phyloP scores from a whole-genome alignment of 176 grass and related monocot genomes.

The Elaeis guineensis region DNA sequence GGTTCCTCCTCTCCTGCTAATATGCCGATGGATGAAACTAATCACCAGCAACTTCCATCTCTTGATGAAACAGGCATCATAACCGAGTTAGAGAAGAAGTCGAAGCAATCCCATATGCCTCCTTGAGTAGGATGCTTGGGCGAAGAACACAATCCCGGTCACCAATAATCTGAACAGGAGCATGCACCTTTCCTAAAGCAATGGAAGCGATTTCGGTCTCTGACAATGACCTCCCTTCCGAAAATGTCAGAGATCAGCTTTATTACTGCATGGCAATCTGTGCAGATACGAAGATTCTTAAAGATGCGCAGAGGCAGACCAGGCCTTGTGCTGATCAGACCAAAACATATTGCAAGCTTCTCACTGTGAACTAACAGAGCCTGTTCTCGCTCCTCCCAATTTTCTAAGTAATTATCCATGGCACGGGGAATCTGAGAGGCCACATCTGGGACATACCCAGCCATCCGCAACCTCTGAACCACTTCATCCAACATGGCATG shows the following conservation, averaged over 20 bases:
- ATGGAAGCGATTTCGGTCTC: conserved; percentile 31
- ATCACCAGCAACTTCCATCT: too few species aligned
- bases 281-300: conserved; percentile 32
- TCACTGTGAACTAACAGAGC: conserved; percentile 28
- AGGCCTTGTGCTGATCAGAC: conserved; percentile 18
- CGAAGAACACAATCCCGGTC: background rate
- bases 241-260: conserved; percentile 25
- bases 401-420: conserved; percentile 4
- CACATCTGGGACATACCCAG: conserved; percentile 21
- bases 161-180: conserved; percentile 37
- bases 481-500: conserved; percentile 19
- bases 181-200: conserved; percentile 22
- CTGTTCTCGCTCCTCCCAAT: conserved; percentile 14
- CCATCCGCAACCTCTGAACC: conserved; percentile 1
- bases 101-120: too few species aligned
- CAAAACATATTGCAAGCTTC: conserved; percentile 29
- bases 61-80: too few species aligned
- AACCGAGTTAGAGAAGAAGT: too few species aligned
- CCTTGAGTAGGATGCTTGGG: too few species aligned
- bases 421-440: conserved; percentile 11
- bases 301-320: conserved; percentile 21
- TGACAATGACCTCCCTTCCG: conserved; percentile 23
- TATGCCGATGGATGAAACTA: too few species aligned
- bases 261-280: conserved; percentile 22
- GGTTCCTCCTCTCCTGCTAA: too few species aligned